These are phyloP conservation scores for Drosera capensis DNA, from an alignment of 148 eudicot species.

Conservation along the genomic window DNA sequence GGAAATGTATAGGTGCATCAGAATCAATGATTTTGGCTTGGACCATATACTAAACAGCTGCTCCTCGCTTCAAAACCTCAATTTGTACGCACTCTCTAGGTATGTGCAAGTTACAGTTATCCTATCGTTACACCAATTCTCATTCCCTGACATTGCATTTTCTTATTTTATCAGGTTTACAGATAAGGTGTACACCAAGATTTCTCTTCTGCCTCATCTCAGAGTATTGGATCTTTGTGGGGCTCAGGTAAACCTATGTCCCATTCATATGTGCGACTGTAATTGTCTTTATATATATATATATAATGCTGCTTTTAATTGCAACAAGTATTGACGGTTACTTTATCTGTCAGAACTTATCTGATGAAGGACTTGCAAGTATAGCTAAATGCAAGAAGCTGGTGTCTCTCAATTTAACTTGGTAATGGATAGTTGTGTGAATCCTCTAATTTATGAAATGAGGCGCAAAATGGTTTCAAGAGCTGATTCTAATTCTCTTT, in stretches of 20 bases:
- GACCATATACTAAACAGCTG: constrained; percentile 49
- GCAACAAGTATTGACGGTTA: constrained; percentile 9
- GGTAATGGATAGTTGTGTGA: constrained; percentile 33
- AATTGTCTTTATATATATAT: too few relatives aligned
- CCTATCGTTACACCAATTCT: neutral
- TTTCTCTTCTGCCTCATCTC: constrained; percentile 46
- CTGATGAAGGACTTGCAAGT: constrained; percentile 60
- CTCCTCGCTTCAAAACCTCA: constrained; percentile 52
- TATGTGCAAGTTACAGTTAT: too few relatives aligned
- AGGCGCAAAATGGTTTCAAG: neutral
- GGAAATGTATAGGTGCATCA: constrained; percentile 49
- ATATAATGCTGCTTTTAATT: too few relatives aligned
- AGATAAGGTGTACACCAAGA: constrained; percentile 51
- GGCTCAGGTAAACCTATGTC: constrained; percentile 58
- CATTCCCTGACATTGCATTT: constrained; percentile 1
- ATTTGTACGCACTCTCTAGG: constrained; percentile 92
- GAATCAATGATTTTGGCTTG: constrained; percentile 68
- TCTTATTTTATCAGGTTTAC: constrained; percentile 43
- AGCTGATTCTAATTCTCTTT: constrained; percentile 5
- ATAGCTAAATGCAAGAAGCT: constrained; percentile 70
- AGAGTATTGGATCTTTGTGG: constrained; percentile 88
- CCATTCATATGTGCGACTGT: too few relatives aligned
- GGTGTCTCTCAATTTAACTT: constrained; percentile 65
- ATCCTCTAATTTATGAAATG: neutral
- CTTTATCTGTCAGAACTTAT: constrained; percentile 41